phyloP scores from a whole-genome alignment of 2,329 filamentous ascomycete genomes.

The Zymoseptoria crescenta region DNA sequence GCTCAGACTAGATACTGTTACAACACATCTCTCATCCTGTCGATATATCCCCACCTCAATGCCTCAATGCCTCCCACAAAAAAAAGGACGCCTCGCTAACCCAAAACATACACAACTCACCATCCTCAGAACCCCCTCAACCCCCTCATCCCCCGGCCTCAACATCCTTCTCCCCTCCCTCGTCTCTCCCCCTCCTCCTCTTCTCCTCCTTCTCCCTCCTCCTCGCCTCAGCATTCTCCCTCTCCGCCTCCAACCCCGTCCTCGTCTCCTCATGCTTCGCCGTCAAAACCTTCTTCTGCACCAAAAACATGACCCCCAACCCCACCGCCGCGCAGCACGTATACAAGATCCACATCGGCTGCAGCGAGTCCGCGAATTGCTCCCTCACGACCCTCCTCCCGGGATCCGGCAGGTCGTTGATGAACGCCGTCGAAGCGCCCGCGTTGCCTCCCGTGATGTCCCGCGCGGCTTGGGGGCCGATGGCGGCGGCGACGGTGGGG shows the following conservation, averaged over 20 bases:
- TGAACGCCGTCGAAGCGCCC: conserved; percentile 52
- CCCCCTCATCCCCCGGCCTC: background rate
- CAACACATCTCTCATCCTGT: too few species aligned
- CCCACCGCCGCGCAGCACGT: conserved; percentile 34
- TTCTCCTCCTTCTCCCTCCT: conserved; percentile 26
- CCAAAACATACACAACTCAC: background rate
- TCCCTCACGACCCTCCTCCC: conserved; percentile 37
- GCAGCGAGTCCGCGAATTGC: conserved; percentile 38
- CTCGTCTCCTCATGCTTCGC: conserved; percentile 42
- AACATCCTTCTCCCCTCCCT: conserved; percentile 1
- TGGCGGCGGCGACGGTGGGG: conserved; percentile 39
- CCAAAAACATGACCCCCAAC: conserved; percentile 33
- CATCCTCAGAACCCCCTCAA: background rate
- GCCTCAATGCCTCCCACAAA: background rate
- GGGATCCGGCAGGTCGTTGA: conserved; percentile 44
- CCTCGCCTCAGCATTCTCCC: conserved; percentile 32
- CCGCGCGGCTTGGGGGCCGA: conserved; percentile 45
- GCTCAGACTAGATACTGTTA: too few species aligned
- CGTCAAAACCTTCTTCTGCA: conserved; percentile 36
- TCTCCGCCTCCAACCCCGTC: conserved; percentile 40
- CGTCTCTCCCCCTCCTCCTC: background rate
- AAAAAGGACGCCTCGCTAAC: background rate
- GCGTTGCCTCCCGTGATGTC: conserved; percentile 53
- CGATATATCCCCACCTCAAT: background rate
- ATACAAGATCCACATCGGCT: conserved; percentile 46